Conservation (phyloP, 116 monocot species). For the Trichopus zeylanicus region DNA sequence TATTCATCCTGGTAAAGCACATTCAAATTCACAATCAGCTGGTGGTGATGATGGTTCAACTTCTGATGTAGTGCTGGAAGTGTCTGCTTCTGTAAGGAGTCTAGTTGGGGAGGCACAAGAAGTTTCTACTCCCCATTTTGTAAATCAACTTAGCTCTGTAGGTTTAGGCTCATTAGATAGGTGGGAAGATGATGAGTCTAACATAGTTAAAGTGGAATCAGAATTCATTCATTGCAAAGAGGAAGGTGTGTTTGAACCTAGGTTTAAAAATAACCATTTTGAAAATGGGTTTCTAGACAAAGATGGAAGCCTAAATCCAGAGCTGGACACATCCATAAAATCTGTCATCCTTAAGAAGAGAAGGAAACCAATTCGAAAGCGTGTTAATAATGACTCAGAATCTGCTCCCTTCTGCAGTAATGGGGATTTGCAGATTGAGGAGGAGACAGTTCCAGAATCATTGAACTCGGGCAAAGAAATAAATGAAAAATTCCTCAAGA, state of each 20-base stretch:
- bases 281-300: slow-evolving; percentile 13
- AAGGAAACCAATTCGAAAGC: slow-evolving; percentile 44
- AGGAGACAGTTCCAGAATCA: slow-evolving; percentile 5
- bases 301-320: slow-evolving; percentile 10
- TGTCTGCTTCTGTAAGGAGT: slow-evolving; percentile 8
- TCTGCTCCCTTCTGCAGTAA: slow-evolving; percentile 22
- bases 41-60: slow-evolving; percentile 14
- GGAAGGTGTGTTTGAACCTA: slow-evolving; percentile 16
- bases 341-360: slow-evolving; percentile 31
- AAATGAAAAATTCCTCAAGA: slow-evolving; percentile 22
- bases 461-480: slow-evolving; percentile 20
- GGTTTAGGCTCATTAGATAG: slow-evolving; percentile 6
- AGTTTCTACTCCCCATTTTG: slow-evolving; percentile 10
- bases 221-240: slow-evolving; percentile 13
- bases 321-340: slow-evolving; percentile 22
- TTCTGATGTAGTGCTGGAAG: slow-evolving; percentile 16
- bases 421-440: slow-evolving; percentile 12
- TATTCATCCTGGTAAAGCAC: slow-evolving; percentile 21
- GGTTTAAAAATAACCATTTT: slow-evolving; percentile 17
- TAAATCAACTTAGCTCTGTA: slow-evolving; percentile 4
- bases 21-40: slow-evolving; percentile 13
- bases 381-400: slow-evolving; percentile 9
- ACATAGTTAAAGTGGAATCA: slow-evolving; percentile 5
- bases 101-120: slow-evolving; percentile 4
- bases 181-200: slow-evolving; percentile 12